Evolutionary conservation across 768 basidiomycete genomes (phyloP).

Genomic region (Lactifluus rugatus): DNA sequence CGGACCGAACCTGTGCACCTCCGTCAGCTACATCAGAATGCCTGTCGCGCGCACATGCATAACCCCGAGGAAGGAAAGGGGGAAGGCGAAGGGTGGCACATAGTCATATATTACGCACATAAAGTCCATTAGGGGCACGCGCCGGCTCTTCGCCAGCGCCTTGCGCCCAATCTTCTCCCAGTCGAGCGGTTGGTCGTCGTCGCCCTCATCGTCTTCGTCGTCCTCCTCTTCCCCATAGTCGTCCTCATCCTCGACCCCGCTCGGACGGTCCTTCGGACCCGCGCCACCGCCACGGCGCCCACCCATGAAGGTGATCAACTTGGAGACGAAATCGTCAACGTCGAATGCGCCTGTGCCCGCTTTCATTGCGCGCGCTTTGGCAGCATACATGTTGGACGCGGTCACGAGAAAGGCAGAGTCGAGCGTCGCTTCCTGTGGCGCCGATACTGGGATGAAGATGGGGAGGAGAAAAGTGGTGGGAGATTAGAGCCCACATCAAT

Average conservation of each 20-base stretch:
- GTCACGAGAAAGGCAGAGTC: conserved; percentile 77
- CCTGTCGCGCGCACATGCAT: no score
- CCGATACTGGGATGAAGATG: conserved; percentile 4
- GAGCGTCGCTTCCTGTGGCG: conserved; percentile 68
- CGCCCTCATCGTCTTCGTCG: conserved; percentile 29
- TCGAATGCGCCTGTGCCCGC: conserved; percentile 85
- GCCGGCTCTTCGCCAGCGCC: conserved; percentile 67
- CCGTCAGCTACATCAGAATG: conserved; percentile 17
- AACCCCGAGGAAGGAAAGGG: background rate
- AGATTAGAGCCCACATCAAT: background rate
- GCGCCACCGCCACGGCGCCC: conserved; percentile 44
- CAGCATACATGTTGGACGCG: conserved; percentile 69
- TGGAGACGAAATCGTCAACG: conserved; percentile 78
- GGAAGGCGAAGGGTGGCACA: background rate
- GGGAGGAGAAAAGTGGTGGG: background rate
- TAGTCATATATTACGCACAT: conserved; percentile 49
- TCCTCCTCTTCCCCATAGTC: conserved; percentile 33
- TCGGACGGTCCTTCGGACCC: conserved; percentile 24
- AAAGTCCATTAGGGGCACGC: conserved; percentile 76
- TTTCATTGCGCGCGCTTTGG: conserved; percentile 87
- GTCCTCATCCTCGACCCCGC: conserved; percentile 40
- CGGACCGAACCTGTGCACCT: conserved; percentile 73
- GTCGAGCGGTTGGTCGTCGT: conserved; percentile 39
- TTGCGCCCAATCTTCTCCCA: conserved; percentile 86
- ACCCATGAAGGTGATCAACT: conserved; percentile 68